phyloP scores from a whole-genome alignment of 345 rosid species.

The Gossypium bickii region DNA sequence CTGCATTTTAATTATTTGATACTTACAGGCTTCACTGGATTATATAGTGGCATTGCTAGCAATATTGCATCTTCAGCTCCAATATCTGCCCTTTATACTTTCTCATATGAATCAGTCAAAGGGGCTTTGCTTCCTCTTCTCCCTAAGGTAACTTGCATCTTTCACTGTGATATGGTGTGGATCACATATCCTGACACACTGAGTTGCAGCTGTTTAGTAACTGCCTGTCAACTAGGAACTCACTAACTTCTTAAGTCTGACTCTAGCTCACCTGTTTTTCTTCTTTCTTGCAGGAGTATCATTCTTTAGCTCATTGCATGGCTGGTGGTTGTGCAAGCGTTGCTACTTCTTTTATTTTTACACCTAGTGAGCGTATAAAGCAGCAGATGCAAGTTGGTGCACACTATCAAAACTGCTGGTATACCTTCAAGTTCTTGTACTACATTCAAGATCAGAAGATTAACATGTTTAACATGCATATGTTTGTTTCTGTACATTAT shows the following conservation, averaged over 20 bases:
- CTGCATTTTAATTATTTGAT: slow-evolving; percentile 12
- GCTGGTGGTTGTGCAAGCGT: slow-evolving; percentile 93
- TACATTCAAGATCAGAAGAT: neutral
- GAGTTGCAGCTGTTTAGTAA: neutral
- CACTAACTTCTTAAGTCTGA: neutral
- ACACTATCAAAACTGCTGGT: slow-evolving; percentile 83
- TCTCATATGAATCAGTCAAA: slow-evolving; percentile 84
- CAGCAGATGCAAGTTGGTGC: slow-evolving; percentile 98
- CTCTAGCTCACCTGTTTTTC: slow-evolving; percentile 2
- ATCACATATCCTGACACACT: neutral
- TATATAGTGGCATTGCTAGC: slow-evolving; percentile 80
- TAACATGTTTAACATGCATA: neutral
- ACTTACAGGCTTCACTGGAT: slow-evolving; percentile 64
- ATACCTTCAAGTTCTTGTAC: slow-evolving; percentile 12
- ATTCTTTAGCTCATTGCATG: slow-evolving; percentile 68
- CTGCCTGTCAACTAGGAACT: neutral
- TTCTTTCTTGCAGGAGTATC: slow-evolving; percentile 53
- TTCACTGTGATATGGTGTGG: neutral
- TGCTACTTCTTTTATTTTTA: slow-evolving; percentile 85
- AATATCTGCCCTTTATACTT: slow-evolving; percentile 80
- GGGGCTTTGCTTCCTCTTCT: slow-evolving; percentile 71
- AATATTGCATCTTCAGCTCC: slow-evolving; percentile 93
- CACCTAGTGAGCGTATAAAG: slow-evolving; percentile 88
- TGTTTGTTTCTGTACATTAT: slow-evolving; percentile 4
- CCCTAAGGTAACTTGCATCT: slow-evolving; percentile 48